Conservation (phyloP, 768 basidiomycete species). For the Suillus discolor region DNA sequence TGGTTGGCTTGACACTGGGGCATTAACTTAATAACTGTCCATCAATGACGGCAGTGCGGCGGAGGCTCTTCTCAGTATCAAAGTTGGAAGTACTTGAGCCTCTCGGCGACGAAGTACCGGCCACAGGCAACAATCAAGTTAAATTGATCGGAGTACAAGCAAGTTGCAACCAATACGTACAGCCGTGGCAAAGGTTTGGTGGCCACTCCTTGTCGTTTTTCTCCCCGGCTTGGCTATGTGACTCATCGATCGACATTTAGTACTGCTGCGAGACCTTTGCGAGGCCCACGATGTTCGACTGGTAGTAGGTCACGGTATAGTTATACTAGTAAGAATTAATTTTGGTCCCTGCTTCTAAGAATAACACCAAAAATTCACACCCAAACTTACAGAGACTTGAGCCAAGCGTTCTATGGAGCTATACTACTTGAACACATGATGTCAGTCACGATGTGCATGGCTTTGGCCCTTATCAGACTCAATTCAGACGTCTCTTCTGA, state of each 20-base stretch:
- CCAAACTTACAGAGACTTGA: too few species aligned
- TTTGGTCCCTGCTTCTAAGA: background rate
- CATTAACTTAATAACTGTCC: background rate
- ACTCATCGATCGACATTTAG: too few species aligned
- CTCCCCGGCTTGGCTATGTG: too few species aligned
- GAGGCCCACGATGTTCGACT: background rate
- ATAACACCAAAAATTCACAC: background rate
- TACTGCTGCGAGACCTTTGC: too few species aligned
- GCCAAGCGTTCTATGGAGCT: too few species aligned
- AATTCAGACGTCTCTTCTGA: background rate
- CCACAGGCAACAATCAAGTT: background rate
- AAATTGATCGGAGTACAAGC: background rate
- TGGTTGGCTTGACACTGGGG: background rate
- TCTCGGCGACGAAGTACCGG: background rate
- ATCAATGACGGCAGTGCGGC: background rate
- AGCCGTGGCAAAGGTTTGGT: too few species aligned
- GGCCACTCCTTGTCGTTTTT: too few species aligned
- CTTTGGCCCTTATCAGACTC: background rate
- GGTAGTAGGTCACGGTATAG: background rate
- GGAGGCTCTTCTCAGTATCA: background rate
- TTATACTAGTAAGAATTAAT: too few species aligned
- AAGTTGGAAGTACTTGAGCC: background rate
- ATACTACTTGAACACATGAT: background rate
- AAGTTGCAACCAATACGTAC: too few species aligned
- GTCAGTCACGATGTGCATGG: background rate